These are phyloP conservation scores for Metschnikowia gelsemii DNA, from an alignment of 805 yeast genomes.

Conservation along the genomic window DNA sequence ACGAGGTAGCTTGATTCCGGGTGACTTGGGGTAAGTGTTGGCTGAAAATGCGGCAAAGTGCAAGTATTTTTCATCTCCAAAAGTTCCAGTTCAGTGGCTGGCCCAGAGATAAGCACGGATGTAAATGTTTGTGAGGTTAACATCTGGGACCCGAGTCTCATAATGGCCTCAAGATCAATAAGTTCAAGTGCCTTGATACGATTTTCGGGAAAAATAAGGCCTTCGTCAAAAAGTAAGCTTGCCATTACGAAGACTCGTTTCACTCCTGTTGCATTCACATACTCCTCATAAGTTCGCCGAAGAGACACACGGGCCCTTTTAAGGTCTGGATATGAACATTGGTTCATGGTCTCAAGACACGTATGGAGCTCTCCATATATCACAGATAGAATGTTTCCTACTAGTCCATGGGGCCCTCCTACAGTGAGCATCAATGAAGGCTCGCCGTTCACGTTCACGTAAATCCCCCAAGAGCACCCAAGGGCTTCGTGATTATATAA, in stretches of 20 bases:
- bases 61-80: conserved; percentile 16
- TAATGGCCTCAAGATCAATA: conserved; percentile 37
- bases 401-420: conserved; percentile 50
- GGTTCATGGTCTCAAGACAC: conserved; percentile 13
- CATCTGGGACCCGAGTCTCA: conserved; percentile 28
- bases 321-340: conserved; percentile 35
- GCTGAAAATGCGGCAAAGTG: not conserved
- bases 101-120: conserved; percentile 54
- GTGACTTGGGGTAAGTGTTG: not conserved
- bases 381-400: conserved; percentile 31
- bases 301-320: conserved; percentile 46
- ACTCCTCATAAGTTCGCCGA: conserved; percentile 46
- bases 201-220: conserved; percentile 53
- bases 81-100: conserved; percentile 27
- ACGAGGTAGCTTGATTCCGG: conserved; percentile 8
- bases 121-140: conserved; percentile 30
- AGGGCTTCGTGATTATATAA: conserved; percentile 56
- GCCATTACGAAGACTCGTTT: conserved; percentile 50
- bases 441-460: conserved; percentile 54
- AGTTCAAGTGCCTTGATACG: conserved; percentile 57
- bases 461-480: conserved; percentile 57
- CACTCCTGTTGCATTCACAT: conserved; percentile 46
- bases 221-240: conserved; percentile 53
- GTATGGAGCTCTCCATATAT: conserved; percentile 34
- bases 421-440: conserved; percentile 52